Evolutionary conservation across 2,329 filamentous ascomycete species (phyloP).

Genomic region (Talaromyces marneffei): DNA sequence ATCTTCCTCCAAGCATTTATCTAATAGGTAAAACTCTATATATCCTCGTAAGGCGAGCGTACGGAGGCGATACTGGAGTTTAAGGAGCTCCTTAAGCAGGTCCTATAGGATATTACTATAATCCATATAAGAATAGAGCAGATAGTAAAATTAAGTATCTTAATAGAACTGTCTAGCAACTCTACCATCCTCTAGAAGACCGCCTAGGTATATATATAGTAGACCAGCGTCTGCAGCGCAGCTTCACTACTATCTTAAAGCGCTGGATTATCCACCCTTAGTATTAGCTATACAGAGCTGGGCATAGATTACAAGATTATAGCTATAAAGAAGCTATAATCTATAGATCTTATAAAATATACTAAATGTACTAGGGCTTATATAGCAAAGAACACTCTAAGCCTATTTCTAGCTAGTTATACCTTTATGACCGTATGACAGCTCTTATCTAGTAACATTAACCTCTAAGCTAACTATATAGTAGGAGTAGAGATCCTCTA

Average conservation of each 20-base stretch:
- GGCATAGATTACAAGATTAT: not conserved
- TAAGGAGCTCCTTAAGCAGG: not conserved
- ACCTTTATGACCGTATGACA: not conserved
- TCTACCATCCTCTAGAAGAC: not conserved
- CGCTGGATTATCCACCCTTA: not conserved
- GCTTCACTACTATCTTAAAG: not conserved
- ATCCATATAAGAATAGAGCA: not conserved
- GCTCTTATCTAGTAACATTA: not conserved
- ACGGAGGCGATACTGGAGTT: accelerated
- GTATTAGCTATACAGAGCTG: not conserved
- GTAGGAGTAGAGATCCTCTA: not conserved
- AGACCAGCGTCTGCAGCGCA: not conserved
- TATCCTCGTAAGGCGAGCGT: not conserved
- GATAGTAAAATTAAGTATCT: not conserved
- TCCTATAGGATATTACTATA: not conserved
- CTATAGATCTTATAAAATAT: not conserved
- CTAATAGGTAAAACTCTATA: too few relatives aligned
- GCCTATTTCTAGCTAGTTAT: too few relatives aligned
- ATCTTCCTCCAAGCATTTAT: too few relatives aligned
- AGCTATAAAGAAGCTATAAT: not conserved
- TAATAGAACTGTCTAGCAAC: not conserved
- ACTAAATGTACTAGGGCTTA: not conserved
- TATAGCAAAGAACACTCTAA: not conserved
- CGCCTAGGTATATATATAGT: not conserved
- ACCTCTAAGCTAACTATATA: too few relatives aligned